A percentile compares a stretch with the other conserved stretches of the same genome.
phyloP scores from a whole-genome alignment of 1,284 basidiomycete species.

The Kwoniella shivajii region DNA sequence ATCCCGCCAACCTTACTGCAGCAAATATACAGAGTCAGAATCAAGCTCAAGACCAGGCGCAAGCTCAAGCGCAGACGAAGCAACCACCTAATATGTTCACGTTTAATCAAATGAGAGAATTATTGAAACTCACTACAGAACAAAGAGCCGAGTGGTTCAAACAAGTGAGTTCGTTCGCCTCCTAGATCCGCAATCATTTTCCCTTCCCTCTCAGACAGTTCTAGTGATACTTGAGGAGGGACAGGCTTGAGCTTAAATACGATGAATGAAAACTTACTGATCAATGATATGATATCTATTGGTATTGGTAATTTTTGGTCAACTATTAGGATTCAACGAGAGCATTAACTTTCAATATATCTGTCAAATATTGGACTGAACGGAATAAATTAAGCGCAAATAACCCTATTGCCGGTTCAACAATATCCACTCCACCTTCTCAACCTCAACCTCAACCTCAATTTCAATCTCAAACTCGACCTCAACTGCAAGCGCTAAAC shows the following conservation, averaged over 20 bases:
- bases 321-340: slow-evolving; percentile 14
- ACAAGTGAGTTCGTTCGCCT: slow-evolving; percentile 2
- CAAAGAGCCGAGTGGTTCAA: slow-evolving; percentile 13
- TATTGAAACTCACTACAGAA: slow-evolving; percentile 5
- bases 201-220: too few relatives aligned
- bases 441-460: not conserved
- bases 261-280: too few relatives aligned
- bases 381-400: not conserved
- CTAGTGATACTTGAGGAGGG: too few relatives aligned
- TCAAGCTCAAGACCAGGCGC: not conserved
- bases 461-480: not conserved
- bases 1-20: not conserved
- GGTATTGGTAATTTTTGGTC: not conserved
- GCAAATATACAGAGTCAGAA: not conserved
- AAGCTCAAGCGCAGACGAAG: not conserved
- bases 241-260: too few relatives aligned
- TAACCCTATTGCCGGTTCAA: not conserved
- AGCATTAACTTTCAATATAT: slow-evolving; percentile 7
- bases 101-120: slow-evolving; percentile 6
- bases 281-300: too few relatives aligned
- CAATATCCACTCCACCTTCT: slow-evolving; percentile 1
- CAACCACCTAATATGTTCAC: slow-evolving; percentile 8
- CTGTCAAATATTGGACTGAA: slow-evolving; percentile 16
- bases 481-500: not conserved
- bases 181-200: too few relatives aligned